Evolutionary conservation across 768 basidiomycete genomes (phyloP).

Genomic region (Russula griseocarnosa): DNA sequence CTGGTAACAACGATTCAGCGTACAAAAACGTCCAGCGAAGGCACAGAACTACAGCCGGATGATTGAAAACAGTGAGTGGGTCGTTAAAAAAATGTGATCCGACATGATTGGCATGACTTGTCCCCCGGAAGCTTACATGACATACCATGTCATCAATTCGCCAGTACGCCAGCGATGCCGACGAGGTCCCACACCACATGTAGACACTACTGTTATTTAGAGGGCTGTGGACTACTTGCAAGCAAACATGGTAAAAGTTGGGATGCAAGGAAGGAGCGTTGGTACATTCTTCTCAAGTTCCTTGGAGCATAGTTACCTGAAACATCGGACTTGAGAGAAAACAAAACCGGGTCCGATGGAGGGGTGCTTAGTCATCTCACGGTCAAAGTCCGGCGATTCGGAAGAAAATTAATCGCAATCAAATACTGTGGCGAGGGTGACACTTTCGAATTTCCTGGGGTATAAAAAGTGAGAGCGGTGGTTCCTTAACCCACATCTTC

Average conservation of each 20-base stretch:
- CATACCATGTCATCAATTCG: not conserved
- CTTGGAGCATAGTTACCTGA: not conserved
- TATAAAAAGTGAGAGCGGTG: constrained; percentile 24
- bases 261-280: not conserved
- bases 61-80: too few species aligned
- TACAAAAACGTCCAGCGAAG: not conserved
- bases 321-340: not conserved
- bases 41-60: not conserved
- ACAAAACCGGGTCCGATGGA: constrained; percentile 3
- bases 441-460: too few species aligned
- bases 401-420: not conserved
- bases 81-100: not conserved
- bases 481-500: constrained; percentile 10
- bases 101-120: not conserved
- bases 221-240: not conserved
- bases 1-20: not conserved
- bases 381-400: not conserved
- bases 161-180: not conserved
- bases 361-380: constrained; percentile 9
- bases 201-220: not conserved
- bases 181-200: not conserved
- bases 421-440: not conserved
- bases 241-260: not conserved
- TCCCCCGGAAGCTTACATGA: constrained; percentile 17
- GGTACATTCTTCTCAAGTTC: not conserved